Base-by-base conservation (phyloP, 2,329 filamentous ascomycete genomes). In the Aschersonia sp. region DNA sequence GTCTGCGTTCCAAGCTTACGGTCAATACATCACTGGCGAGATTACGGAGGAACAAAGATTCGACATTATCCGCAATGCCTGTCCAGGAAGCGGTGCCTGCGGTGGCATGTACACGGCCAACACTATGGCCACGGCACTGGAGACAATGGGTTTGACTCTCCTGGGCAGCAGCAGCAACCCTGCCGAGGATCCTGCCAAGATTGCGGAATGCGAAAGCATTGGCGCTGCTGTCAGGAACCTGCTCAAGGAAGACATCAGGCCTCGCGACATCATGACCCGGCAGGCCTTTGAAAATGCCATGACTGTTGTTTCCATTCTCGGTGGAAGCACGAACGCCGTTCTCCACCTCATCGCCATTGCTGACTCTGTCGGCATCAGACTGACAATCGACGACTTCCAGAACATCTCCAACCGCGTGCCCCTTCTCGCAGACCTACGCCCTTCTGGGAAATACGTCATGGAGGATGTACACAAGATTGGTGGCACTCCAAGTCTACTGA, bases 1-100 rank as follows among this genome's bases (percentile, higher is more conserved):
- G 51, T 96, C 88, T 45, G 92, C 92, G 42, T 98, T 98, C 78
- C 92, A 98, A 70, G 85, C 90, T 5, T 97, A 97, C 61, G 92
- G 92, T 30, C 87, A 96, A 64, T 97, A 89, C 69, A 82, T 98
- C 57, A 79, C 85, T 10, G 90, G 90, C 42, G 79, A 95, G 60
- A 95, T 97, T 66, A 84, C 75, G 54, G 92, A 98, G 68, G 82
- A 92, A 60, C 75, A 90, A 68, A 83, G 92, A 46, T 94, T 88
- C 64, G 92, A 97, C 66, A 90, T 97, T 60, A 95, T 96, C 64
- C 79, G 88, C 52, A 74, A 97, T 61, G 89, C 92, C 42, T 96
- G 89, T 54, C 68, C 68, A 39, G 68, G 68, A 35, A 61, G 64
- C 41, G 85, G 85, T 40, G 85, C 84, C 35, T 89, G 85, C 54